Base-by-base conservation (phyloP, 306 rosid species). In the Rosa lucieae region DNA sequence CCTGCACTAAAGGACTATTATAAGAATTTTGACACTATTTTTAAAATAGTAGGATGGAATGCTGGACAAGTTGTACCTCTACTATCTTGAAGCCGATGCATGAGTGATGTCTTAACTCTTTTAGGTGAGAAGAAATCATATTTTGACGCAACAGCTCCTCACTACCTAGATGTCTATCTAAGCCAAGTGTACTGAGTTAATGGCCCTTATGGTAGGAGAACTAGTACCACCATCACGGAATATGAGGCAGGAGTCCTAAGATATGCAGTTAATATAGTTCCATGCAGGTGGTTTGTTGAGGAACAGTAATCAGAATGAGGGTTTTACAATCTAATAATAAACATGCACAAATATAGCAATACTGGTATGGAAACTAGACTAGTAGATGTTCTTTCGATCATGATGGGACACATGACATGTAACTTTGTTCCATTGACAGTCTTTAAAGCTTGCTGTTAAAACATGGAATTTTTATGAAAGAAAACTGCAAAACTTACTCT, bases 1-100 rank as follows among this genome's bases (percentile, higher is more conserved):
- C 94, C 99, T 92, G 97, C 91, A 87, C 72, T 81, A 85, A 66
- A 72, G 39, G 84, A 88, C 70, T 52, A 44, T 26, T 69, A 67
- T 85, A 48, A 86, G 83, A 72, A 44, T 32, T 55, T 62, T 53
- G 62, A 67, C 43, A 43, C 40, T 32, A 56, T 46, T 51, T 59
- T 29, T 11, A 1, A 11, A 46, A 76, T 35, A 44, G 79, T 49
- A 80, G 67, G 49, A 42, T 70, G 49, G 6, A 26, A 77, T 43
- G 73, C 51, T 11, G 71, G 78, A 58, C 13, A 78, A 78, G 11
- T 52, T 68, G 44, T 70, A 74, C 5, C 15, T 21, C 46, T 43
- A 3, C 72, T 40, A 71, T 43, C 75, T 77, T 80, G 78, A 29
- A 79, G 67, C 73, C 40, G 52, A 40, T 42, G 1, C 2, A 55